Conservation (phyloP, 495 filamentous ascomycete genomes). For the Jackrogersella minutella region DNA sequence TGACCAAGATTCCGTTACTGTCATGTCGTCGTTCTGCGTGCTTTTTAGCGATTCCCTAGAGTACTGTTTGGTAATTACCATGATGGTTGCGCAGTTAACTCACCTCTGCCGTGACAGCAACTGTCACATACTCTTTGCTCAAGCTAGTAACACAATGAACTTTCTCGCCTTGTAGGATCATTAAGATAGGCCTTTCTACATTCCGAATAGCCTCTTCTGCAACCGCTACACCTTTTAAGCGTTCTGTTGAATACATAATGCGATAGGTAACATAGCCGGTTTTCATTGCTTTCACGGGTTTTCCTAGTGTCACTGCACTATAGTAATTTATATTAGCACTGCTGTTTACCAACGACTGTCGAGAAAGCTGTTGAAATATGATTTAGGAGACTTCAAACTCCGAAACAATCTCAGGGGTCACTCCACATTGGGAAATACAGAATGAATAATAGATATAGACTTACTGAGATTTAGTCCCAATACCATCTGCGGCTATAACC, state of each 20-base stretch:
- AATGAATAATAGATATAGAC: too few relatives aligned
- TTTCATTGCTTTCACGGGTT: constrained; percentile 16
- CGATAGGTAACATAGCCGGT: constrained; percentile 10
- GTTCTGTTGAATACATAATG: constrained; percentile 14
- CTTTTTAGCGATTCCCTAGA: not conserved
- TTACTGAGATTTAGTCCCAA: constrained; percentile 62
- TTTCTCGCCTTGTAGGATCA: not conserved
- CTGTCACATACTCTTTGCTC: not conserved
- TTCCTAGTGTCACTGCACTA: constrained; percentile 15
- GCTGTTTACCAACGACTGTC: not conserved
- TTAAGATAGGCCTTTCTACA: not conserved
- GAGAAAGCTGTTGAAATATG: not conserved
- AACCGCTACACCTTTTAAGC: not conserved
- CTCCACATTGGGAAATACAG: too few relatives aligned
- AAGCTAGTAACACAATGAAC: constrained; percentile 1
- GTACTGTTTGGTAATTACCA: not conserved
- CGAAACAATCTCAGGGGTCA: too few relatives aligned
- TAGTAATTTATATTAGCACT: not conserved
- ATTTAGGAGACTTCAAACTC: too few relatives aligned
- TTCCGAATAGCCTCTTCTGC: constrained; percentile 5
- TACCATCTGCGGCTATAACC: constrained; percentile 64
- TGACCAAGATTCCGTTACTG: constrained; percentile 14
- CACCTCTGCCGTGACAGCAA: constrained; percentile 15
- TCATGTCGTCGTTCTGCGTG: not conserved
- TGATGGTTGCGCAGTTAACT: not conserved